These are phyloP conservation scores for Aspergillus pseudoglaucus DNA, from an alignment of 2,329 filamentous ascomycete species.

Conservation along the genomic window DNA sequence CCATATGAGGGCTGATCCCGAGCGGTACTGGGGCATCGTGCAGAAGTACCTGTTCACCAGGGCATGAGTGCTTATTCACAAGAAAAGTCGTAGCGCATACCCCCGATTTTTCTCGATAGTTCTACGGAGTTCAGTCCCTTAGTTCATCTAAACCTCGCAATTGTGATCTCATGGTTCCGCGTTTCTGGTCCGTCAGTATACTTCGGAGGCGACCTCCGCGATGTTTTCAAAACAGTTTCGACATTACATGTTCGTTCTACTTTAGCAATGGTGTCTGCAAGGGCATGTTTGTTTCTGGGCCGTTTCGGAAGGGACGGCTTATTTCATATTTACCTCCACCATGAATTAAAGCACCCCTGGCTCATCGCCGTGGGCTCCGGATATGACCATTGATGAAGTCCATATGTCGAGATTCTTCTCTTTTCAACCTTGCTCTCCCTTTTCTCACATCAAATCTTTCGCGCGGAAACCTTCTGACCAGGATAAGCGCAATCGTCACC, in stretches of 20 bases:
- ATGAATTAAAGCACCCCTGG: neutral
- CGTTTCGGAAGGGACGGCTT: neutral
- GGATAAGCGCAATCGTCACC: neutral
- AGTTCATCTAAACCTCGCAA: neutral
- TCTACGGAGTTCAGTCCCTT: neutral
- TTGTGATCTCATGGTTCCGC: neutral
- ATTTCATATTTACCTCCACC: neutral
- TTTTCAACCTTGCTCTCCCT: too few species aligned
- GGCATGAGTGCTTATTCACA: neutral
- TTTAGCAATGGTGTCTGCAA: too few species aligned
- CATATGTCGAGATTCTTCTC: too few species aligned
- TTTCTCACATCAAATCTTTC: too few species aligned
- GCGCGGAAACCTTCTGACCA: neutral
- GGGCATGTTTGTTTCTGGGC: too few species aligned
- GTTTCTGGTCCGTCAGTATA: neutral
- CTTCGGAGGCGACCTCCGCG: neutral
- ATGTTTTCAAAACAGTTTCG: neutral
- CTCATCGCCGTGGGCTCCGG: neutral
- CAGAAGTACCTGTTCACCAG: slow-evolving; percentile 13
- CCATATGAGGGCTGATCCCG: slow-evolving; percentile 33
- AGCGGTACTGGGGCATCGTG: slow-evolving; percentile 36
- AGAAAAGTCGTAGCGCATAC: too few species aligned
- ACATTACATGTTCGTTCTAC: neutral
- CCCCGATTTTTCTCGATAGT: too few species aligned
- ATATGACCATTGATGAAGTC: neutral